Evolutionary conservation across 2,329 filamentous ascomycete species (phyloP), one percentile per base, ranked within the genome.

Genomic region (Aspergillus oerlinghausenensis): DNA sequence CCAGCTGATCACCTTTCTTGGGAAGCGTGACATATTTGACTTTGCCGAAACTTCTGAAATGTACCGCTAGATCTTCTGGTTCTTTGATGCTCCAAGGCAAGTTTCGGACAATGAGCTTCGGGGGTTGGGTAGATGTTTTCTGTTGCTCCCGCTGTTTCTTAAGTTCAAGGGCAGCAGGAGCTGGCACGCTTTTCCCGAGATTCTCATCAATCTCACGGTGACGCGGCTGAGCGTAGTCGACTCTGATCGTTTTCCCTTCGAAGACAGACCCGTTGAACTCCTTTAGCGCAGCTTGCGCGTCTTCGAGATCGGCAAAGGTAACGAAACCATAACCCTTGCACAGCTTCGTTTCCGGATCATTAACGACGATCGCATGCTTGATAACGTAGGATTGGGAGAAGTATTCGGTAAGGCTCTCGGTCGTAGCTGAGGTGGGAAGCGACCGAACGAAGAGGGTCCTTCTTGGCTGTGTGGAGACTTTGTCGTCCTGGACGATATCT

Each of bases 291-390:
- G 87, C 84, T 62, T 87, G 79, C 11, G 93, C 92, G 78, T 99
- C 94, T 63, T 97, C 92, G 29, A 89, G 84, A 70, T 99, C 94
- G 65, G 92, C 90, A 68, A 99, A 94, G 2, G 94, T 97, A 56
- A 99, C 93, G 75, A 99, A 99, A 53, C 94, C 94, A 73, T 92
- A 99, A 19, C 94, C 93, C 70, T 90, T 88, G 14, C 91, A 97
- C 65, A 87, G 80, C 70, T 96, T 96, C 1, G 92, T 96, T 62
- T 86, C 81, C 17, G 89, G 86, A 71, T 99, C 93, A 55, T 88
- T 78, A 42, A 99, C 92, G 4, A 96, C 92, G n/a, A 89, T 90
- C 52, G 94, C 93, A 75, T 97, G 93, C 75, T 97, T 97, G 71
- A 99, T 85, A 7, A 95, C 92, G 67, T 90, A 97, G 58, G 92